Evolutionary conservation across 2,329 filamentous ascomycete genomes (phyloP).

Genomic region (Scortechinia acanthostroma): DNA sequence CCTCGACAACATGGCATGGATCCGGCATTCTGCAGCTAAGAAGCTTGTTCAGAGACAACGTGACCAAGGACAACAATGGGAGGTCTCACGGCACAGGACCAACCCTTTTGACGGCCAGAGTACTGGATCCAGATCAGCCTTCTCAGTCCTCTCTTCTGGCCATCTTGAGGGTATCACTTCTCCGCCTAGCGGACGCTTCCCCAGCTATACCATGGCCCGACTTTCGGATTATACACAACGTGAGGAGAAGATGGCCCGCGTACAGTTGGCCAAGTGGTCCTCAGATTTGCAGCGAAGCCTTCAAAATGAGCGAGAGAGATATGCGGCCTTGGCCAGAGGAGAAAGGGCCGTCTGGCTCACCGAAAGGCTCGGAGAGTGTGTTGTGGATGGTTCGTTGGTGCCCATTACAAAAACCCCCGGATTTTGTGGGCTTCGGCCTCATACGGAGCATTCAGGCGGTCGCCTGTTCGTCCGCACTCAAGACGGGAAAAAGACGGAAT

Average conservation of each 20-base stretch:
- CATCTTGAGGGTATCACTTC: constrained; percentile 6
- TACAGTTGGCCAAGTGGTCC: constrained; percentile 78
- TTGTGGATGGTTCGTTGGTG: constrained; percentile 56
- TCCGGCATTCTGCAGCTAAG: constrained; percentile 75
- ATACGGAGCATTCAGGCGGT: constrained; percentile 3
- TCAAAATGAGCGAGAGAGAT: constrained; percentile 65
- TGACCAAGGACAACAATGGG: constrained; percentile 13
- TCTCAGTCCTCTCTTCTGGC: constrained; percentile 4
- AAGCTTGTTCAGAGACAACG: constrained; percentile 72
- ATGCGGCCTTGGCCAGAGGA: constrained; percentile 50
- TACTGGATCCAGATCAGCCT: constrained; percentile 11
- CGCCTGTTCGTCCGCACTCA: background rate
- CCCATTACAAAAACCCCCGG: constrained; percentile 25
- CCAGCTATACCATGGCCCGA: constrained; percentile 50
- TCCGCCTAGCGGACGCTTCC: constrained; percentile 17
- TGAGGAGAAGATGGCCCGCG: constrained; percentile 54
- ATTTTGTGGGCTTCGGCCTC: constrained; percentile 4
- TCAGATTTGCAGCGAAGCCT: constrained; percentile 72
- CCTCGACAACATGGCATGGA: constrained; percentile 68
- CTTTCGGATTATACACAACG: constrained; percentile 49
- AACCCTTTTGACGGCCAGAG: constrained; percentile 25
- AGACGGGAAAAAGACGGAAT: constrained; percentile 6
- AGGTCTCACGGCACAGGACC: constrained; percentile 7
- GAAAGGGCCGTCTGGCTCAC: constrained; percentile 67
- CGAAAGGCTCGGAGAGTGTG: constrained; percentile 58